Conservation (phyloP, 768 basidiomycete species). For the Boletus pseudopeckii region DNA sequence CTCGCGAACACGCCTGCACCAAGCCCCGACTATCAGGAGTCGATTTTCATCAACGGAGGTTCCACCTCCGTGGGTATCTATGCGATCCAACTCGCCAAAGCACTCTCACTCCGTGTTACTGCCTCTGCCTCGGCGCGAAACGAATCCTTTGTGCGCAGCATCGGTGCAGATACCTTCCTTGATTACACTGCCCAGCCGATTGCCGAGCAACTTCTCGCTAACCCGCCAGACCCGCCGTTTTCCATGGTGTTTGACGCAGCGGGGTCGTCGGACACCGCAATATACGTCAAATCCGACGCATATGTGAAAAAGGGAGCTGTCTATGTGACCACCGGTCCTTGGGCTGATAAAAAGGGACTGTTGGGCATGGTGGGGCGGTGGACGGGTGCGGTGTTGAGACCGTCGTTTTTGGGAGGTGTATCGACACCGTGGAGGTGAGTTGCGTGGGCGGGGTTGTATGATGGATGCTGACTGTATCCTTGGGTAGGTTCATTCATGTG, state of each 20-base stretch:
- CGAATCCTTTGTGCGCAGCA: constrained; percentile 48
- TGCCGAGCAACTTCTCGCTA: constrained; percentile 40
- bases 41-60: constrained; percentile 68
- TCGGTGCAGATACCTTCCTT: constrained; percentile 70
- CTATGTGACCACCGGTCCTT: constrained; percentile 53
- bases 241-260: constrained; percentile 60
- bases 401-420: constrained; percentile 53
- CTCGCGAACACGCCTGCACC: background rate
- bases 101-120: constrained; percentile 53
- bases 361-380: background rate
- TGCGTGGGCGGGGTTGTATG: background rate
- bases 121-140: constrained; percentile 61
- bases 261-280: constrained; percentile 43
- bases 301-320: constrained; percentile 39
- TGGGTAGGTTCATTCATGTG: constrained; percentile 10
- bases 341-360: constrained; percentile 31
- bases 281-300: constrained; percentile 23
- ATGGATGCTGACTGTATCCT: background rate
- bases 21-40: constrained; percentile 34
- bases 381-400: constrained; percentile 21
- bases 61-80: constrained; percentile 65
- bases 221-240: constrained; percentile 49
- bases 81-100: constrained; percentile 73
- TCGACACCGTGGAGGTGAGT: constrained; percentile 47
- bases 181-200: constrained; percentile 59